Percentiles rank a stretch among this genome's conserved stretches.
Evolutionary conservation across 305 asterid genomes (phyloP).

Genomic region (Striga hermonthica): DNA sequence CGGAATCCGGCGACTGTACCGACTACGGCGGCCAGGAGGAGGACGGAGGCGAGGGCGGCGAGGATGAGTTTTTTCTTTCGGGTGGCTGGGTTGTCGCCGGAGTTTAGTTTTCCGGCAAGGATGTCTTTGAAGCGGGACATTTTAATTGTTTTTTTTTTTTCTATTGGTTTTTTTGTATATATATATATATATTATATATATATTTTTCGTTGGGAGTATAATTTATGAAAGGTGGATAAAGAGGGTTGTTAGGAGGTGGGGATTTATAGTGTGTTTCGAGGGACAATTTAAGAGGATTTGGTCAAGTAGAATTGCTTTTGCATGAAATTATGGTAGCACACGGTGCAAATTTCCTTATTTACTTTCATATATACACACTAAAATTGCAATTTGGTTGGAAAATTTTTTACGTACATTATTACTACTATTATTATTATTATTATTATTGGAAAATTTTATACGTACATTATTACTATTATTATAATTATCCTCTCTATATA

Average conservation of each 20-base stretch:
- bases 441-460: no score
- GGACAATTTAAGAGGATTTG: not conserved
- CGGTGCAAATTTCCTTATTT: not conserved
- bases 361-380: not conserved
- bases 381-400: not conserved
- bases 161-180: not conserved
- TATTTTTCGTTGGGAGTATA: no score
- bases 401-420: no score
- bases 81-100: constrained; percentile 31
- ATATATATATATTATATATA: no score
- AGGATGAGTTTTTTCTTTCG: constrained; percentile 33
- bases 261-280: not conserved
- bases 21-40: constrained; percentile 24
- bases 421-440: no score
- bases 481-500: no score
- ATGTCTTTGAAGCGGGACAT: constrained; percentile 29
- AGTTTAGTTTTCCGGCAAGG: constrained; percentile 33
- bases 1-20: constrained; percentile 35
- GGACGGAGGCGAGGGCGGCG: constrained; percentile 36
- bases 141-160: not conserved
- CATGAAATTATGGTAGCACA: constrained; percentile 29
- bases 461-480: no score
- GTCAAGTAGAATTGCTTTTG: not conserved
- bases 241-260: not conserved
- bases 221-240: not conserved